These are phyloP conservation scores for Fusarium algeriense DNA, from an alignment of 2,329 filamentous ascomycete genomes.

Conservation along the genomic window DNA sequence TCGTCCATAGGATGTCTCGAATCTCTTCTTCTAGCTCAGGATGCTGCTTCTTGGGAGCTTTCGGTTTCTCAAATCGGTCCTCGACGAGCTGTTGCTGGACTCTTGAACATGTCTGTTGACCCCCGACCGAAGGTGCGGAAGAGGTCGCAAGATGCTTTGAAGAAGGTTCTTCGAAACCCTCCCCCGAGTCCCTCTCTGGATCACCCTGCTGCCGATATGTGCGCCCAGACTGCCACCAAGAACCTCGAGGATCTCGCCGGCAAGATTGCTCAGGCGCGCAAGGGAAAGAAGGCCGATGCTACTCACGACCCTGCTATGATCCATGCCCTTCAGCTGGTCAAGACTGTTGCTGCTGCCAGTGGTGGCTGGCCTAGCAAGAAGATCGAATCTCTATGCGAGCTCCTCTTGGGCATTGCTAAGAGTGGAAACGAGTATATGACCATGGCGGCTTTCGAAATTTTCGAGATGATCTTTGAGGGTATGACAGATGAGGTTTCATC, in stretches of 20 bases:
- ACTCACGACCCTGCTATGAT: slow-evolving; percentile 86
- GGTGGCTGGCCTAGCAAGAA: slow-evolving; percentile 97
- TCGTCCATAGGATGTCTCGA: slow-evolving; percentile 94
- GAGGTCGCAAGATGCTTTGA: slow-evolving; percentile 89
- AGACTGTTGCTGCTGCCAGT: slow-evolving; percentile 86
- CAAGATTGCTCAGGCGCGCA: slow-evolving; percentile 72
- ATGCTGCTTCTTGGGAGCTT: slow-evolving; percentile 88
- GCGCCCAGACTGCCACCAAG: slow-evolving; percentile 88
- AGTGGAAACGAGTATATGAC: slow-evolving; percentile 96
- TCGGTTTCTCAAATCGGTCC: slow-evolving; percentile 86
- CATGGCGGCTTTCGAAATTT: slow-evolving; percentile 96
- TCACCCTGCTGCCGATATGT: slow-evolving; percentile 96
- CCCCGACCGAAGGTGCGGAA: slow-evolving; percentile 93
- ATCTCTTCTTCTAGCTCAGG: slow-evolving; percentile 89
- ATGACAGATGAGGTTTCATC: slow-evolving; percentile 91
- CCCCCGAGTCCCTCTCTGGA: slow-evolving; percentile 93
- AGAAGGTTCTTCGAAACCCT: slow-evolving; percentile 83
- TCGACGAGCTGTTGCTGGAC: slow-evolving; percentile 85
- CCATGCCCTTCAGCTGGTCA: slow-evolving; percentile 91
- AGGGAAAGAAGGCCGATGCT: slow-evolving; percentile 70
- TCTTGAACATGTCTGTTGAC: slow-evolving; percentile 87
- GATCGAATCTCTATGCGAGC: slow-evolving; percentile 90
- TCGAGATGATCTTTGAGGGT: slow-evolving; percentile 94
- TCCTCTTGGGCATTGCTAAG: slow-evolving; percentile 87
- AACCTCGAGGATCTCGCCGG: slow-evolving; percentile 80